Percentiles rank a stretch among this genome's conserved stretches.
phyloP scores from a whole-genome alignment of 2,329 filamentous ascomycete species.

The Scleromitrula shiraiana region DNA sequence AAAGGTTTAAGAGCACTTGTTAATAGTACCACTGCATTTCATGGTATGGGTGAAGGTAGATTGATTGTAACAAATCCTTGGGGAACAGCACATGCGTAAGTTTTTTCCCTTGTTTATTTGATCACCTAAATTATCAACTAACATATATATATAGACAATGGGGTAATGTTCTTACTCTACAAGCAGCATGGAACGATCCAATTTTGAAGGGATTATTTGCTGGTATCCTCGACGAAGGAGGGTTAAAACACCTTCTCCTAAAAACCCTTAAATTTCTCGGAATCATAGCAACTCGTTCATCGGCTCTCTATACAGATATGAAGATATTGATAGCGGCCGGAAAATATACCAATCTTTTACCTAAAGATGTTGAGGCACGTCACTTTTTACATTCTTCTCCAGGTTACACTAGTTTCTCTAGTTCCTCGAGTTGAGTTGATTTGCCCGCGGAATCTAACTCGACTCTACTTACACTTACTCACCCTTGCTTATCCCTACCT shows the following conservation, averaged over 20 bases:
- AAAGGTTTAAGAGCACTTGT: slow-evolving; percentile 57
- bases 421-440: neutral
- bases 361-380: slow-evolving; percentile 6
- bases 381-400: slow-evolving; percentile 4
- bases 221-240: slow-evolving; percentile 46
- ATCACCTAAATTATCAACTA: slow-evolving; percentile 18
- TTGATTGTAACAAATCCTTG: slow-evolving; percentile 93
- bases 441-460: too few relatives aligned
- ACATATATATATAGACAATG: slow-evolving; percentile 62
- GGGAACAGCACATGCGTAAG: slow-evolving; percentile 92
- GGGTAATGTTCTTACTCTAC: slow-evolving; percentile 87
- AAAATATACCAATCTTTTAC: slow-evolving; percentile 16
- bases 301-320: slow-evolving; percentile 65
- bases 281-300: slow-evolving; percentile 62
- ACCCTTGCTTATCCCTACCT: neutral
- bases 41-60: slow-evolving; percentile 50
- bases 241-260: slow-evolving; percentile 53
- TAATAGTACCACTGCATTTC: slow-evolving; percentile 78
- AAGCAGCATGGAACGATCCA: slow-evolving; percentile 66
- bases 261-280: slow-evolving; percentile 72
- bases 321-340: slow-evolving; percentile 52
- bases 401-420: slow-evolving; percentile 2
- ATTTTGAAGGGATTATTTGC: slow-evolving; percentile 50
- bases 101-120: slow-evolving; percentile 22
- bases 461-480: neutral